Percentiles rank a stretch among this genome's conserved stretches.
phyloP scores from a whole-genome alignment of 257 asterid genomes.

The Primulina tabacum region DNA sequence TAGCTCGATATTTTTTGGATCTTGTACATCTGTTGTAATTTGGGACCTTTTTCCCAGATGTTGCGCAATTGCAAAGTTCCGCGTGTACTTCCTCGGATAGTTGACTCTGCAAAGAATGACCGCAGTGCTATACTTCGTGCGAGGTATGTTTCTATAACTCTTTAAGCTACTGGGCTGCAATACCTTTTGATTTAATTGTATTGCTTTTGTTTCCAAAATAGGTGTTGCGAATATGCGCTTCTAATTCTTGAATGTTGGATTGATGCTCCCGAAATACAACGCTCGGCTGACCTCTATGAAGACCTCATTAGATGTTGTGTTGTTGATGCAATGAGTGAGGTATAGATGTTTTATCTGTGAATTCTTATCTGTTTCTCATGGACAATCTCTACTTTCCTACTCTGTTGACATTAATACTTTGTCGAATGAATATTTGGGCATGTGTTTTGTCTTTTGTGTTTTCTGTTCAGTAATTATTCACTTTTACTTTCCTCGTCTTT shows the following conservation, averaged over 20 bases:
- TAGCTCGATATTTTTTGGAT: slow-evolving; percentile 15
- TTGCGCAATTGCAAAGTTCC: slow-evolving; percentile 95
- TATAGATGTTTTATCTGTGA: slow-evolving; percentile 26
- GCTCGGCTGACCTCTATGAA: slow-evolving; percentile 90
- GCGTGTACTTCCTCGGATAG: slow-evolving; percentile 86
- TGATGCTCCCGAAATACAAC: slow-evolving; percentile 98
- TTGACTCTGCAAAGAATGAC: slow-evolving; percentile 89
- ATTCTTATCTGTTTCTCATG: not conserved
- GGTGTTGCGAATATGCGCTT: slow-evolving; percentile 99
- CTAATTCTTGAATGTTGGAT: slow-evolving; percentile 95
- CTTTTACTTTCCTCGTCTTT: slow-evolving; percentile 17
- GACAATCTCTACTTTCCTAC: not conserved
- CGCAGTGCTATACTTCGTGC: slow-evolving; percentile 96
- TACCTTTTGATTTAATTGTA: slow-evolving; percentile 16
- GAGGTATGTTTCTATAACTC: slow-evolving; percentile 47
- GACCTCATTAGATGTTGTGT: slow-evolving; percentile 94
- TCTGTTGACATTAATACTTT: not conserved
- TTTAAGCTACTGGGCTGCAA: slow-evolving; percentile 17
- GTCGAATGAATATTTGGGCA: not conserved
- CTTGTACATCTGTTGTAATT: slow-evolving; percentile 18
- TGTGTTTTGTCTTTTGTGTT: not conserved
- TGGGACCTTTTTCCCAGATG: slow-evolving; percentile 51
- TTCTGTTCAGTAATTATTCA: slow-evolving; percentile 5
- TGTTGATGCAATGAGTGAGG: slow-evolving; percentile 99
- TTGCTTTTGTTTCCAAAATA: slow-evolving; percentile 32